These are phyloP conservation scores for Neurospora sp. DNA, from an alignment of 495 filamentous ascomycete genomes.

Conservation along the genomic window DNA sequence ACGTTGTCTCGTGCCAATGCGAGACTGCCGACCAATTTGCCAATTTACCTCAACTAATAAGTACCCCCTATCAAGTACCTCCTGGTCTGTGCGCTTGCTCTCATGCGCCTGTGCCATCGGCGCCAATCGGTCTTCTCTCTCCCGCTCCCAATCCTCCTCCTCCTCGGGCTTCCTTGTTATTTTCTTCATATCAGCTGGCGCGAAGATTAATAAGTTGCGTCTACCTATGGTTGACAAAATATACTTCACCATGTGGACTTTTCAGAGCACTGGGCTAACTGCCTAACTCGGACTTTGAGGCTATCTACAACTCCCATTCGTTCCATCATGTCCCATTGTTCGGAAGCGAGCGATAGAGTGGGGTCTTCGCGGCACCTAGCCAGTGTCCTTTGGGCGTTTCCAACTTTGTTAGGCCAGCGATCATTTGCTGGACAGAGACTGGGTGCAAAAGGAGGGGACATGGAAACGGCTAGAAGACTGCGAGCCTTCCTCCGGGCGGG, in stretches of 20 bases:
- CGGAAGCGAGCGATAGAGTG: not conserved
- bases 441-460: not conserved
- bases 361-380: not conserved
- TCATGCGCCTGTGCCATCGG: not conserved
- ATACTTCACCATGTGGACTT: not conserved
- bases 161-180: not conserved
- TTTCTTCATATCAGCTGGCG: not conserved
- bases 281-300: not conserved
- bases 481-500: not conserved
- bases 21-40: not conserved
- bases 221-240: not conserved
- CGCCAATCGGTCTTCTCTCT: not conserved
- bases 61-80: not conserved
- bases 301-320: not conserved
- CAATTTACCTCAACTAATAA: not conserved
- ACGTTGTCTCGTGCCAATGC: slow-evolving; percentile 3
- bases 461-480: not conserved
- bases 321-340: not conserved
- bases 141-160: not conserved
- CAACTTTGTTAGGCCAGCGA: not conserved
- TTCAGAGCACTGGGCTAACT: not conserved
- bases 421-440: not conserved
- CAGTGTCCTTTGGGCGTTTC: not conserved
- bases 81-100: not conserved
- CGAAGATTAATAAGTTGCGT: too few relatives aligned